phyloP scores from a whole-genome alignment of 306 rosid species.

The Vigna nakashimae region DNA sequence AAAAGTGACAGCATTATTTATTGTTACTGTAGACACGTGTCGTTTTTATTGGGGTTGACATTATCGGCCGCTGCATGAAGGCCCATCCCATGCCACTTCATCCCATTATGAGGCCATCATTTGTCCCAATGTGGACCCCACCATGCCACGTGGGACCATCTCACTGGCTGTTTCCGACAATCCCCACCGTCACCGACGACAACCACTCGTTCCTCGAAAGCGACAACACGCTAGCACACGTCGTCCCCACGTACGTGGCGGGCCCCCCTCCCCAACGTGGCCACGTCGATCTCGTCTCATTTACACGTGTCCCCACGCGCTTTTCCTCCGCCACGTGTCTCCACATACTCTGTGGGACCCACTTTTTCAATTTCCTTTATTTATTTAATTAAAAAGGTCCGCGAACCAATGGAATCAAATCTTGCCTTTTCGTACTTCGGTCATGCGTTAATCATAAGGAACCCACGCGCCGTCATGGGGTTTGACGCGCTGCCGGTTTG shows the following conservation, averaged over 20 bases:
- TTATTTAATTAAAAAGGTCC: neutral
- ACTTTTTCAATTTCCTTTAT: no score
- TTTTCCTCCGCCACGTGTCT: slow-evolving; percentile 49
- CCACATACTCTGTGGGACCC: slow-evolving; percentile 39
- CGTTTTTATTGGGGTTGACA: neutral
- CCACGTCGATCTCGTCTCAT: slow-evolving; percentile 64
- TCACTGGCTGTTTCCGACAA: slow-evolving; percentile 51
- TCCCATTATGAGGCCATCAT: slow-evolving; percentile 40
- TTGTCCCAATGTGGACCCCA: slow-evolving; percentile 24
- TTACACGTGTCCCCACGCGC: slow-evolving; percentile 75
- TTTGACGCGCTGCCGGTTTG: neutral
- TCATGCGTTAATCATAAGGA: neutral
- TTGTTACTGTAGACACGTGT: slow-evolving; percentile 12
- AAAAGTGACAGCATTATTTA: neutral
- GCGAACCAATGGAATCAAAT: slow-evolving; percentile 32
- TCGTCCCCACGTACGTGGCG: slow-evolving; percentile 51
- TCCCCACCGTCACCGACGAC: slow-evolving; percentile 61
- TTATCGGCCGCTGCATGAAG: slow-evolving; percentile 14
- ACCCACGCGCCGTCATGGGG: slow-evolving; percentile 4
- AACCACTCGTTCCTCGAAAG: slow-evolving; percentile 55
- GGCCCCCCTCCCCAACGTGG: slow-evolving; percentile 70
- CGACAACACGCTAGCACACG: slow-evolving; percentile 52
- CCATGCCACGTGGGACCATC: slow-evolving; percentile 49
- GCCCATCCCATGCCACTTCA: slow-evolving; percentile 53
- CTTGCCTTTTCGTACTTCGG: neutral